A percentile compares a stretch with the other conserved stretches of the same genome.
These are phyloP conservation scores for Porphyra umbilicalis DNA, from an alignment of 31 red algal genomes.

Conservation along the genomic window DNA sequence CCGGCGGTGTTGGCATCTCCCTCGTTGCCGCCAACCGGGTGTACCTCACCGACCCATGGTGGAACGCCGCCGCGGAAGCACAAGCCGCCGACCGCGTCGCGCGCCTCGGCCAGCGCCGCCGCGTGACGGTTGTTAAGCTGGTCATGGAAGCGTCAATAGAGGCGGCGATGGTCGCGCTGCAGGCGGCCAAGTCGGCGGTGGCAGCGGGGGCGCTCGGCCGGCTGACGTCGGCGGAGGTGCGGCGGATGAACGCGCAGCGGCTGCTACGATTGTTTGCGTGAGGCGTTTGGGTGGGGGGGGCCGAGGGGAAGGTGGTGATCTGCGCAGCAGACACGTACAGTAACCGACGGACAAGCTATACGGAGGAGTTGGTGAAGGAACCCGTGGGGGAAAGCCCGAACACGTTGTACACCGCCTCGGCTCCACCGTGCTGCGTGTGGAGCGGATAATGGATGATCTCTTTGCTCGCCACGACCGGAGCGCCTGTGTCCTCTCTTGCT, in stretches of 20 bases:
- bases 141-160: slow-evolving; percentile 15
- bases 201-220: slow-evolving; percentile 3
- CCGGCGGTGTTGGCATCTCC: slow-evolving; percentile 63
- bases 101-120: slow-evolving; percentile 42
- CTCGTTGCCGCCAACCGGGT: slow-evolving; percentile 60
- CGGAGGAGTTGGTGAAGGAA: no score
- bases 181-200: slow-evolving; percentile 14
- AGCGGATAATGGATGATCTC: no score
- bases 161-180: slow-evolving; percentile 21
- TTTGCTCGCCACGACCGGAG: no score
- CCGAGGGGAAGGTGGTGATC: no score
- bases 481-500: no score
- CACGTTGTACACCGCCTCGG: no score
- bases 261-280: background rate
- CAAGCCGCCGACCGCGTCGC: slow-evolving; percentile 69
- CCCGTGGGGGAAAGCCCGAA: no score
- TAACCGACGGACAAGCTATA: no score
- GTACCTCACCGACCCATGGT: slow-evolving; percentile 68
- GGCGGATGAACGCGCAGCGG: background rate
- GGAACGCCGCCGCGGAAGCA: slow-evolving; percentile 73
- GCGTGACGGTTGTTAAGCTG: slow-evolving; percentile 22
- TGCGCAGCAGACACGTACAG: no score
- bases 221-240: background rate
- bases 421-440: no score
- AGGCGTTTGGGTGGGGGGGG: no score